Evolutionary conservation across 768 basidiomycete species (phyloP), one percentile per base, ranked within the genome.

Genomic region (Glaciozyma antarctica): DNA sequence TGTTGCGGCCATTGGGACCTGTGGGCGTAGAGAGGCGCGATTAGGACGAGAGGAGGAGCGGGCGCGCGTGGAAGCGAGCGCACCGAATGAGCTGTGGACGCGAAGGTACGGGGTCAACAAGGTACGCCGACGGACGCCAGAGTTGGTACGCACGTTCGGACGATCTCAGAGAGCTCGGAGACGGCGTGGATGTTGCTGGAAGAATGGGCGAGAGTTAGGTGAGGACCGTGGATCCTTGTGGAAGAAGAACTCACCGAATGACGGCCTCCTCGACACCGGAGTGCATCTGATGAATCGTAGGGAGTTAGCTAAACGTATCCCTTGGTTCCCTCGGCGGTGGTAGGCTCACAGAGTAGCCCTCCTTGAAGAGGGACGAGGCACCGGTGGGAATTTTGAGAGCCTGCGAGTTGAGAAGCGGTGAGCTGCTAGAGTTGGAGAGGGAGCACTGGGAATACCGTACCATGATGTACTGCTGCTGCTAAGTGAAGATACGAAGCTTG

Each of bases 181-280:
- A 98, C 90, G 15, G 95, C 95, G 74, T 90, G 86, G 73, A 97
- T 94, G 79, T 95, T 95, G 69, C 92, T 84, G 70, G 3, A 54
- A 19, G n/a, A 15, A 34, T 17, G 21, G n/a, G 22, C 7, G 15
- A 17, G 53, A 8, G 22, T 41, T 21, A 41, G 52, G 41, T 22
- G 52, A 55, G 15, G 47, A 48, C 17, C 24, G 38, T 32, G 32
- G 47, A 43, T 32, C 26, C n/a, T 38, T n/a, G 43, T 24, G 44
- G 21, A 43, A 52, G 28, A 34, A 43, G n/a, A 8, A 44, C 62
- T 48, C 0, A 68, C 66, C 94, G 84, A 70, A 99, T 80, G 43
- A 98, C 87, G n/a, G 94, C 92, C 74, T 99, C 94, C 75, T 99
- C 94, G 64, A 99, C 81, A 2, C 94, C 94, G 83, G 45, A 90